phyloP scores from a whole-genome alignment of 1,284 basidiomycete species.

The Rhodofomes roseus region DNA sequence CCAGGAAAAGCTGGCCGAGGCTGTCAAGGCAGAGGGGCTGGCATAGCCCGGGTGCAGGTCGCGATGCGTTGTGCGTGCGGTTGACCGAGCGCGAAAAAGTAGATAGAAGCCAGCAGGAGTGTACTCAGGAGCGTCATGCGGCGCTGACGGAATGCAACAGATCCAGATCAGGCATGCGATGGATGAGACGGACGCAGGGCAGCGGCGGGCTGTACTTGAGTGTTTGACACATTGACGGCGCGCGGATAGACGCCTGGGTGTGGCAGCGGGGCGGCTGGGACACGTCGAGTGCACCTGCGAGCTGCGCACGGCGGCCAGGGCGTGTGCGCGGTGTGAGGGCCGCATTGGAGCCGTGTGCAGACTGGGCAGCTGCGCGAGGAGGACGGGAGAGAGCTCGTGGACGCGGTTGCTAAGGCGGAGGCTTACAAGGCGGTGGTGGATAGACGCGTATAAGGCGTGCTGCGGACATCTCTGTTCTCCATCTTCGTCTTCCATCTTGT shows the following conservation, averaged over 20 bases:
- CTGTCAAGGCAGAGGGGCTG: constrained; percentile 40
- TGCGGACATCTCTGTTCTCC: constrained; percentile 11
- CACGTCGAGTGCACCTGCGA: not conserved
- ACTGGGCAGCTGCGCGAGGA: not conserved
- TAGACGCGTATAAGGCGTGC: constrained; percentile 1
- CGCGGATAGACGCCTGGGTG: not conserved
- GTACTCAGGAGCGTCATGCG: not conserved
- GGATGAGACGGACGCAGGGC: not conserved
- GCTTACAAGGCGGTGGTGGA: constrained; percentile 4
- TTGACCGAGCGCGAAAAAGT: not conserved
- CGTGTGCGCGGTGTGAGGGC: not conserved
- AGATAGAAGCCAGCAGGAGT: not conserved
- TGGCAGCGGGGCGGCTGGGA: not conserved
- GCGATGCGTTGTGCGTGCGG: not conserved
- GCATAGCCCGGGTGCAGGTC: constrained; percentile 5
- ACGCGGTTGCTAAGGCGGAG: constrained; percentile 4
- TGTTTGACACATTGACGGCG: not conserved
- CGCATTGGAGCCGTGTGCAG: not conserved
- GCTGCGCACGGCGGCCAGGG: not conserved
- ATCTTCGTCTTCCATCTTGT: constrained; percentile 21
- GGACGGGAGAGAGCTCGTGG: not conserved
- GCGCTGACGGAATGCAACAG: not conserved
- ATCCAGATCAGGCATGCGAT: not conserved
- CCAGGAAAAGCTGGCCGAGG: constrained; percentile 72
- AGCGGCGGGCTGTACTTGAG: not conserved